phyloP scores from a whole-genome alignment of 2,329 filamentous ascomycete genomes.

The Fusarium sublunatum region DNA sequence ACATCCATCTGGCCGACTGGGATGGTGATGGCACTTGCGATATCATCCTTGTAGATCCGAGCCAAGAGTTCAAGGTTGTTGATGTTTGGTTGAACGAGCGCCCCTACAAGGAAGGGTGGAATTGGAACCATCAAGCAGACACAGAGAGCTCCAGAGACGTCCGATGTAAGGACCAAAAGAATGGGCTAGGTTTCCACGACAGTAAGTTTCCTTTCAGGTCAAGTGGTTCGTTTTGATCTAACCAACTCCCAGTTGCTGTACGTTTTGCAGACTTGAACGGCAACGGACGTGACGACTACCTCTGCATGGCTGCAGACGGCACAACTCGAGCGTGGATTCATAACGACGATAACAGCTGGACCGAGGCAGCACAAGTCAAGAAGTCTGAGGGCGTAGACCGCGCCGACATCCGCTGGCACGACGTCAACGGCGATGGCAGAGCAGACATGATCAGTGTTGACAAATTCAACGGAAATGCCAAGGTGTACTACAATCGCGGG shows the following conservation, averaged over 20 bases:
- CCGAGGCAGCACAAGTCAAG: background rate
- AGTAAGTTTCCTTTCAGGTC: background rate
- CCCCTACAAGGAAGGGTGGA: background rate
- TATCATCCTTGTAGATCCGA: conserved; percentile 3
- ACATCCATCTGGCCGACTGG: conserved; percentile 12
- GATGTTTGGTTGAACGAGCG: conserved; percentile 10
- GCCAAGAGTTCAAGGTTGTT: conserved; percentile 1
- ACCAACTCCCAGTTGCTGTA: background rate
- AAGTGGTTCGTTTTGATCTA: background rate
- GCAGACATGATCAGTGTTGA: background rate
- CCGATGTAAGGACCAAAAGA: conserved; percentile 1
- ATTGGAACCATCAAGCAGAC: background rate
- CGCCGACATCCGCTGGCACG: background rate
- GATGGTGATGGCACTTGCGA: conserved; percentile 15
- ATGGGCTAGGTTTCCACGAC: conserved; percentile 1
- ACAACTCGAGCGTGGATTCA: background rate
- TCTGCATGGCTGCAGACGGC: conserved; percentile 1
- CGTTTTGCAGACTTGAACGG: background rate
- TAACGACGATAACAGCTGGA: background rate
- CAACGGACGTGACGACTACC: background rate
- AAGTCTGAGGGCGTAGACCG: background rate
- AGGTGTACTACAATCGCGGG: background rate
- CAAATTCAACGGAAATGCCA: background rate
- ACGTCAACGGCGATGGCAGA: conserved; percentile 1
- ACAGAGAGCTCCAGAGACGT: background rate